phyloP scores from a whole-genome alignment of 1,284 basidiomycete species.

The Sutorius eximius region DNA sequence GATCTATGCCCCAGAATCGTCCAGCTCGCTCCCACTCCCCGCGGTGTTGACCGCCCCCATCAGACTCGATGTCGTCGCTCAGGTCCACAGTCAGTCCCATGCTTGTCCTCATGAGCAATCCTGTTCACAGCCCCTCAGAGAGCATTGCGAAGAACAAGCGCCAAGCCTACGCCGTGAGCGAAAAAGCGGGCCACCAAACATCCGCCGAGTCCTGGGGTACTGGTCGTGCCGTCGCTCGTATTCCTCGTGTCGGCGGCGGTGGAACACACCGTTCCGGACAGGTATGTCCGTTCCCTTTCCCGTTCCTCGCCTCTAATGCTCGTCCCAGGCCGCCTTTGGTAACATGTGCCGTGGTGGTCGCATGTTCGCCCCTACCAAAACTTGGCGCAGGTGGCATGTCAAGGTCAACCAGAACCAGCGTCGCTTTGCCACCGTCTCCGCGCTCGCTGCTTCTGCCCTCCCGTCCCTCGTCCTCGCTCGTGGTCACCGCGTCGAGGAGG shows the following conservation, averaged over 20 bases:
- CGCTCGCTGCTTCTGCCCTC: constrained; percentile 95
- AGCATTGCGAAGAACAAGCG: constrained; percentile 99
- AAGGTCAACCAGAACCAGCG: constrained; percentile 99
- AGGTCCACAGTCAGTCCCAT: constrained; percentile 89
- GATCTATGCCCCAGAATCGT: constrained; percentile 36
- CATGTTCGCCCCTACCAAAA: constrained; percentile 99
- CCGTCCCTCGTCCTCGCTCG: constrained; percentile 98
- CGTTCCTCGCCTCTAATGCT: constrained; percentile 1
- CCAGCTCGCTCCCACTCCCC: constrained; percentile 89
- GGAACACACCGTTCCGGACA: constrained; percentile 99
- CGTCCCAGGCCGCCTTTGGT: constrained; percentile 87
- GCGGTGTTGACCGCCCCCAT: constrained; percentile 98
- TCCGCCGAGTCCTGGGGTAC: constrained; percentile 99
- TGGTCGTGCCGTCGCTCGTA: constrained; percentile 99
- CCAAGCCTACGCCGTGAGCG: constrained; percentile 95
- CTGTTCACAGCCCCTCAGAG: constrained; percentile 53
- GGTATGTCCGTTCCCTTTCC: constrained; percentile 40
- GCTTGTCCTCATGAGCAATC: background rate
- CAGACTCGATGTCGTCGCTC: constrained; percentile 96
- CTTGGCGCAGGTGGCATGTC: constrained; percentile 99
- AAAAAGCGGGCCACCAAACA: constrained; percentile 99
- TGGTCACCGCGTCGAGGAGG: constrained; percentile 97
- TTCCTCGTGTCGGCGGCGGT: constrained; percentile 99
- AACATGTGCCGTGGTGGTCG: constrained; percentile 99
- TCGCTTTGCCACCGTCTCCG: constrained; percentile 97